Base-by-base conservation (phyloP, 177 flowering plant genomes). In the Tripterygium wilfordii region DNA sequence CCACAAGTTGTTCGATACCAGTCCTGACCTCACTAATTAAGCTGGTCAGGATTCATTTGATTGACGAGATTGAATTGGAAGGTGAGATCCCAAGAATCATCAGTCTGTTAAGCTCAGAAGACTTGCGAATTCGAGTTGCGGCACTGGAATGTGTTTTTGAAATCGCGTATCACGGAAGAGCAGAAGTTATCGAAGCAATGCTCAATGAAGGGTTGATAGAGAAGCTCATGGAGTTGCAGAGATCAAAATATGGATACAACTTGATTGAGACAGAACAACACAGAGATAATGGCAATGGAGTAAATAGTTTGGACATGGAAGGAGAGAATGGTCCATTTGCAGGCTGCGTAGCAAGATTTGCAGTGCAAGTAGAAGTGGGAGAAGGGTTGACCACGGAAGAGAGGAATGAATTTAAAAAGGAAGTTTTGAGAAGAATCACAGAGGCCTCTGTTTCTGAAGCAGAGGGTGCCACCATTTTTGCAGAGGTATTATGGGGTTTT, bases 401-500 rank as follows among this genome's bases (percentile, higher is more conserved):
- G 51, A 70, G 35, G 25, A 24, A 29, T 4, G 66, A 46, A 28
- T 0, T 70, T 2, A 70, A 66, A 21, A 17, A 28, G 52, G 69
- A 66, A 22, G 60, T 70, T 39, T 22, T 66, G 44, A 56, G 27
- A 53, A 60, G 59, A 22, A 55, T 66, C 8, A 62, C 46, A 38
- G 68, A 59, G 38, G 52, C 62, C 21, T 62, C 65, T 24, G 57
- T 40, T 45, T 56, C 65, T 15, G 68, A 70, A 7, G 62, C 61
- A 26, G 70, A 65, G 59, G 27, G 49, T 9, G 67, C 67, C 22
- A 36, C 59, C 9, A 39, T 70, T 48, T 33, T 53, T 22, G 60
- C 57, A 16, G 65, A 66, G 45, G 65, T 70, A 13, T 27, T 70
- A 18, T 70, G 75, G 75, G 68, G 71, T 20, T 66, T 71, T 29